Base-by-base conservation (phyloP, 495 filamentous ascomycete genomes). In the Xylaria cubensis region DNA sequence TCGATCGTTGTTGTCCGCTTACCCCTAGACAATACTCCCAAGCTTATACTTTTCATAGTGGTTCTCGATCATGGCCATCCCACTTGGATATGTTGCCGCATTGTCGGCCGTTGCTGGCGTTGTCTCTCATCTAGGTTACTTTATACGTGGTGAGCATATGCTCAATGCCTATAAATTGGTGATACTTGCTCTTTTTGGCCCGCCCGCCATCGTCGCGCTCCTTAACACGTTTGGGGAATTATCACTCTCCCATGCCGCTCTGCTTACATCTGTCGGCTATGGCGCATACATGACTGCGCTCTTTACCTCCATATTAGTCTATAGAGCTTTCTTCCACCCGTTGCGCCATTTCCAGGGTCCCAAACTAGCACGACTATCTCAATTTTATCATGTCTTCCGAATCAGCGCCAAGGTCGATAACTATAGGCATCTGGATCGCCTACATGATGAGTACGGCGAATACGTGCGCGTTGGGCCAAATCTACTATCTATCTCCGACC, bases 271-370 rank as follows among this genome's bases (percentile, higher is more conserved):
- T 8, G 32, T 63, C 42, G 32, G 24, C 56, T 70, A 70, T 63
- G 67, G 67, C 67, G 55, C 73, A 10, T 84, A 83, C 58, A 51
- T 81, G 8, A 55, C 64, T n/a, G 64, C 76, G 1, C 79, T 88
- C 1, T 79, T 84, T 51, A 69, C 76, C 17, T 88, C 85, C 73
- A 85, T 88, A 39, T 41, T 76, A 34, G 42, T 81, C 19, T 88
- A 87, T 70, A 79, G 86, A 12, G 29, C 79, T 29, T 86, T 82
- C 73, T 84, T 87, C 72, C 84, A 87, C 75, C 83, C 77, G 6
- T 74, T 88, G 1, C 73, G 82, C 26, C 72, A 70, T 10, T 88
- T 87, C 70, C 80, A 82, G 1, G 87, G 87, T 0, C 85, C 86
- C 1, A 68, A 79, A 10, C 24, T 74, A 0, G 83, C 84, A 19